Conservation (phyloP, 805 yeast species). For the Metschnikowia matae region DNA sequence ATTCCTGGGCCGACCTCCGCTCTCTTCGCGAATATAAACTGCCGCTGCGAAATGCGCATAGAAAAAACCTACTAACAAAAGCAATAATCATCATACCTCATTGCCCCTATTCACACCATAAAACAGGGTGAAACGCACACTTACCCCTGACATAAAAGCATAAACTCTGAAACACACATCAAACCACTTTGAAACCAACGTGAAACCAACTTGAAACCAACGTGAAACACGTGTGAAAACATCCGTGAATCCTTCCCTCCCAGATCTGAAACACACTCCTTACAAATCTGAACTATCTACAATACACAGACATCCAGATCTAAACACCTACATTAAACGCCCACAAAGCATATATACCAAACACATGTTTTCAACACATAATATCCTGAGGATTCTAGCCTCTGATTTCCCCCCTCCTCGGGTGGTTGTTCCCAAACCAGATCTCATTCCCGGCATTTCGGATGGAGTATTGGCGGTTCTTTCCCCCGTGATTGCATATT, state of each 20-base stretch:
- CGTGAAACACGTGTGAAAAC: too few relatives aligned
- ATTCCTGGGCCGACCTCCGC: conserved; percentile 2
- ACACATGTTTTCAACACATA: conserved; percentile 9
- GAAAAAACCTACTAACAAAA: conserved; percentile 1
- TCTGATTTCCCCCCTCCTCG: conserved; percentile 14
- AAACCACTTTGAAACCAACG: too few relatives aligned
- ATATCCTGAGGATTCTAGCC: conserved; percentile 17
- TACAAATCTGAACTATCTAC: not conserved
- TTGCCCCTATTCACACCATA: not conserved
- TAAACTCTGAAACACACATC: too few relatives aligned
- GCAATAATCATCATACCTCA: not conserved
- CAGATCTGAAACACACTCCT: too few relatives aligned
- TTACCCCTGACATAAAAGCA: too few relatives aligned
- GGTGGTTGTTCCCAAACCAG: conserved; percentile 26
- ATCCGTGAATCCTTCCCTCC: too few relatives aligned
- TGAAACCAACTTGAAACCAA: too few relatives aligned
- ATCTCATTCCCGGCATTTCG: conserved; percentile 55
- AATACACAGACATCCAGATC: not conserved
- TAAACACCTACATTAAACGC: not conserved
- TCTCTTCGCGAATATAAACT: not conserved
- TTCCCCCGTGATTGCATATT: conserved; percentile 78
- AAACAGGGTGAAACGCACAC: too few relatives aligned
- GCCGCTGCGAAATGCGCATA: conserved; percentile 3
- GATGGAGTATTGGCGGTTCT: conserved; percentile 71
- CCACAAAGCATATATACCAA: not conserved